These are phyloP conservation scores for Auricularia sp. DNA, from an alignment of 768 basidiomycete species.

Conservation along the genomic window DNA sequence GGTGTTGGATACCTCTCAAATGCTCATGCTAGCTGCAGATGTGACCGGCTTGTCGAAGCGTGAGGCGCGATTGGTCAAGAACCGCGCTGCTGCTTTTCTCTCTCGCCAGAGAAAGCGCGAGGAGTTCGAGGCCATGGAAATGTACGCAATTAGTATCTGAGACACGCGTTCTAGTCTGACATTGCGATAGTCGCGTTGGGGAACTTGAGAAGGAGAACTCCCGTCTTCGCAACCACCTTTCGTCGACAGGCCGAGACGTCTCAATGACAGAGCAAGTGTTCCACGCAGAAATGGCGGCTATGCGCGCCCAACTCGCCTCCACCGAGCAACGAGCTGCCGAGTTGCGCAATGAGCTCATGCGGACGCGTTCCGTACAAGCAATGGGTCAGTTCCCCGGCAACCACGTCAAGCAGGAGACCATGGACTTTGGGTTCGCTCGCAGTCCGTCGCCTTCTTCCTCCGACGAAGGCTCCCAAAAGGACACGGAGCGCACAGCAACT, in stretches of 20 bases:
- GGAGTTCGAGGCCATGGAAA: slow-evolving; percentile 85
- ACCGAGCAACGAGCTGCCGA: background rate
- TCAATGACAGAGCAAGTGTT: background rate
- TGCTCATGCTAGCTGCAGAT: slow-evolving; percentile 32
- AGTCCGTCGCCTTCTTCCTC: background rate
- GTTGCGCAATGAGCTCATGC: background rate
- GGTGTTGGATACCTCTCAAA: too few species aligned
- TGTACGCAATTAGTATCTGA: slow-evolving; percentile 41
- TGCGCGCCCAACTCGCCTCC: background rate
- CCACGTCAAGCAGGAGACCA: background rate
- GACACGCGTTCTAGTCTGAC: background rate
- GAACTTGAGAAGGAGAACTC: slow-evolving; percentile 81
- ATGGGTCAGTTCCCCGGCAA: background rate
- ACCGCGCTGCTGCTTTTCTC: slow-evolving; percentile 86
- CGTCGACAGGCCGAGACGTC: background rate
- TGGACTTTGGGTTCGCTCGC: background rate
- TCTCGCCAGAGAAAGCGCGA: slow-evolving; percentile 85
- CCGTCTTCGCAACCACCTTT: slow-evolving; percentile 30
- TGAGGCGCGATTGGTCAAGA: slow-evolving; percentile 85
- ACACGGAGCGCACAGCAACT: background rate
- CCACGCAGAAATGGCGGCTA: background rate
- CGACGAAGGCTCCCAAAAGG: background rate
- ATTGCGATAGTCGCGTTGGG: slow-evolving; percentile 54
- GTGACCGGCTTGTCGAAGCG: slow-evolving; percentile 82
- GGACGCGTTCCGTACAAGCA: background rate